Percentiles rank a stretch among this genome's conserved stretches.
phyloP scores from a whole-genome alignment of 2,329 filamentous ascomycete genomes.

The Talaromyces amestolkiae region DNA sequence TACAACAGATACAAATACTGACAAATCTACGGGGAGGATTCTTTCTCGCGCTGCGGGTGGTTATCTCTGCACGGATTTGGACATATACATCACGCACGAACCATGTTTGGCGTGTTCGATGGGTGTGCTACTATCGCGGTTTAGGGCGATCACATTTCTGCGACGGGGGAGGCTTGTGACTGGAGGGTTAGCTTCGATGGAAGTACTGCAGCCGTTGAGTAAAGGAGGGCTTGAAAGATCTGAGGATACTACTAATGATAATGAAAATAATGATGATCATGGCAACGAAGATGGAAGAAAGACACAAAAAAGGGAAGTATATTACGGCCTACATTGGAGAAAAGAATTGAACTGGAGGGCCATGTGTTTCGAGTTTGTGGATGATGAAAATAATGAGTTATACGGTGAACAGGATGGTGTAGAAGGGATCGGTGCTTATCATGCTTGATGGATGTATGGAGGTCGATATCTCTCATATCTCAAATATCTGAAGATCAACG shows the following conservation, averaged over 20 bases:
- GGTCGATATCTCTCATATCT: not conserved
- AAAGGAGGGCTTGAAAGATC: not conserved
- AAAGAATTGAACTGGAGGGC: constrained; percentile 54
- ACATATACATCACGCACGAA: constrained; percentile 92
- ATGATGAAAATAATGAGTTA: constrained; percentile 22
- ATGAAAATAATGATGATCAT: not conserved
- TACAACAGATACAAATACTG: not conserved
- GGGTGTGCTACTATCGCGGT: constrained; percentile 91
- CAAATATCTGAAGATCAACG: not conserved
- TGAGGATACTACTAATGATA: not conserved
- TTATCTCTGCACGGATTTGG: constrained; percentile 90
- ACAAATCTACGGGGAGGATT: constrained; percentile 49
- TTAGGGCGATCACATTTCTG: constrained; percentile 76
- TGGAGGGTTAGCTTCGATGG: constrained; percentile 70
- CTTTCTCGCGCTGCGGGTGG: constrained; percentile 73
- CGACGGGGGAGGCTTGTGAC: constrained; percentile 68
- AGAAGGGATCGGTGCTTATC: constrained; percentile 9
- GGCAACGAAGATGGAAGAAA: constrained; percentile 19
- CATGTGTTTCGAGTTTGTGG: constrained; percentile 48
- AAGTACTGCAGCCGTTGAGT: not conserved
- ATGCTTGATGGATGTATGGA: constrained; percentile 12
- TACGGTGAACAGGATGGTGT: not conserved
- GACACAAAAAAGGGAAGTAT: constrained; percentile 23
- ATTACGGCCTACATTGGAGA: constrained; percentile 64
- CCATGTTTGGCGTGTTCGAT: constrained; percentile 96